Base-by-base conservation (phyloP, 2,329 filamentous ascomycete genomes). In the Paramyrothecium sp. region DNA sequence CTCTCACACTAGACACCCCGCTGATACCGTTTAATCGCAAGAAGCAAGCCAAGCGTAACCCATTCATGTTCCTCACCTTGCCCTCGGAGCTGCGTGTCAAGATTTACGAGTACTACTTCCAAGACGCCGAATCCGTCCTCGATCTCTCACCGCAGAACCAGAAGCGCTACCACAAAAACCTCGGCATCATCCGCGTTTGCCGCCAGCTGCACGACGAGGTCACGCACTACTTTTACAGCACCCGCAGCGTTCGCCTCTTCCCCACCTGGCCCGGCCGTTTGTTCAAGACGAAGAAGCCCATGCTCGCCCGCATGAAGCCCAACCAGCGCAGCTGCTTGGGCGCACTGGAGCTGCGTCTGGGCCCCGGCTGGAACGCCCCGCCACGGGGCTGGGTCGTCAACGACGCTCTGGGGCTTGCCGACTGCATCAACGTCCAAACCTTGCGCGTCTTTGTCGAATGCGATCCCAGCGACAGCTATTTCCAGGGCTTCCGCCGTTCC, bases 261-360 rank as follows among this genome's bases (percentile, higher is more conserved):
- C 87, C 88, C 13, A 86, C 81, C 3, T 77, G 82, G 21, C 82
- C 82, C 5, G 86, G 86, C 49, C 80, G 82, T 44, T 87, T 88
- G 73, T 90, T 90, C 76, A 89, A 91, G 73, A 87, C 86, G 30
- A 90, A 90, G 74, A 85, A 84, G 63, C 89, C 89, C 1, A 77
- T 93, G 0, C 78, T 93, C 26, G 82, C 87, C 7, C 85, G 89
- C 19, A 73, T 93, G 55, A 84, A 85, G 20, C 72, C 82, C 0
- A 76, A 74, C 30, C 87, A 89, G 57, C 83, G 88, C 34, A 74
- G 76, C 17, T 80, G 75, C 50, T 78, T 93, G 49, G 86, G 81
- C 1, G 82, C 82, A 0, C 74, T 93, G 3, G 87, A 93, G 71
- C 72, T 93, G 54, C 83, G 89, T 3, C 77, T 93, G 0, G 90